A percentile compares a stretch with the other conserved stretches of the same genome.
These are phyloP conservation scores for Suhomyces yuchorum DNA, from an alignment of 1,139 yeast genomes.

Conservation along the genomic window DNA sequence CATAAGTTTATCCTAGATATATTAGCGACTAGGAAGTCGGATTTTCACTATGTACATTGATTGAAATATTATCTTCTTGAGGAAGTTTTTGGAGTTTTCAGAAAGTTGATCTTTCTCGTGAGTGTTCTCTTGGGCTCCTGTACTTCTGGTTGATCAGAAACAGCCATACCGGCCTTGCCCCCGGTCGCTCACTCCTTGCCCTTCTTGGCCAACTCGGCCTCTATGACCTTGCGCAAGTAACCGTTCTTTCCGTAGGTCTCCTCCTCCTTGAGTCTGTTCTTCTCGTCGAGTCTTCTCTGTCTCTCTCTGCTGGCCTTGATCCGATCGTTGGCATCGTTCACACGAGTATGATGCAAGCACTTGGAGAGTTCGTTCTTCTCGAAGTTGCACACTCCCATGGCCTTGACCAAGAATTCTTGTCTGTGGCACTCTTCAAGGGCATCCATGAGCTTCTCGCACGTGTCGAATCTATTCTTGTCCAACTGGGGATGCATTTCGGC, in stretches of 20 bases:
- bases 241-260: conserved; percentile 81
- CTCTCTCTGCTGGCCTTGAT: conserved; percentile 59
- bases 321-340: conserved; percentile 65
- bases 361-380: conserved; percentile 76
- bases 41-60: background rate
- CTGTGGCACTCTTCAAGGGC: conserved; percentile 91
- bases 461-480: conserved; percentile 47
- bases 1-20: background rate
- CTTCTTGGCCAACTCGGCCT: conserved; percentile 23
- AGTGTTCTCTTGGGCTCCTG: no score
- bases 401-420: conserved; percentile 66
- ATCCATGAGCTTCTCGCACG: conserved; percentile 79
- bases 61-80: background rate
- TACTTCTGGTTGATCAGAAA: no score
- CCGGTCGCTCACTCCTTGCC: conserved; percentile 1
- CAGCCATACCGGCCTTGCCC: no score
- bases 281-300: conserved; percentile 54
- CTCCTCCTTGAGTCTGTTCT: conserved; percentile 65
- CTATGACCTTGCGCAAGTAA: conserved; percentile 67
- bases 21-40: background rate
- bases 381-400: conserved; percentile 85
- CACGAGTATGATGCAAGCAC: conserved; percentile 80
- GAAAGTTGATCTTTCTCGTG: no score
- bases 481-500: conserved; percentile 48
- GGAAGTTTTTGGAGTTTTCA: no score